Evolutionary conservation across 345 rosid species (phyloP), one percentile per base, ranked within the genome.

Genomic region (Boechera stricta): DNA sequence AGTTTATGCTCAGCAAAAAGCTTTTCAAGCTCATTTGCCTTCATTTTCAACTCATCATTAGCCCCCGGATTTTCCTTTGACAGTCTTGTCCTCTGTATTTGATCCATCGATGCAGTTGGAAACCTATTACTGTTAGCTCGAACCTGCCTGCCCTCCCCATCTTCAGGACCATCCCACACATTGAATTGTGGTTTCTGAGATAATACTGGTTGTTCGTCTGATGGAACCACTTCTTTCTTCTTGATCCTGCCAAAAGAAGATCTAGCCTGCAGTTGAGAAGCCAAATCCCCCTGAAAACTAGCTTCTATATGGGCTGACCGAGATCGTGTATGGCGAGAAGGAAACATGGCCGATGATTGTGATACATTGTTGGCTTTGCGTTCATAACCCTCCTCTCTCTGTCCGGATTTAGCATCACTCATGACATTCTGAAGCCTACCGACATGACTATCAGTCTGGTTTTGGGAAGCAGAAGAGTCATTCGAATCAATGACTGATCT

Each of bases 21-120:
- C 86, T 86, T 91, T 67, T 91, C 97, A 72, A 91, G 93, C 71
- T 91, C 97, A 71, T 86, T 77, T 47, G 96, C 98, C 83, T 91
- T 89, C 77, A 80, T 70, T 82, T 86, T 87, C 49, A 94, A 83
- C 83, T 87, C 94, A 28, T 90, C 87, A 51, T 94, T 89, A 63
- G 76, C 86, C 31, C 85, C 97, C 75, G 83, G 39, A 35, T 75
- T 89, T 67, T 92, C 97, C 79, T 85, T 91, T 18, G 90, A 81
- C 70, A 82, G 85, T 82, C 97, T 84, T 51, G 64, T 72, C 81
- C 97, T 88, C 68, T 85, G 95, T 81, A 80, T 76, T 71, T 84
- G 90, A 72, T 89, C 97, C 45, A 72, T 77, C 4, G 61, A 65
- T 71, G 80, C 62, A 10, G 72, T 57, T 12, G 75, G 77, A 31